Base-by-base conservation (phyloP, 768 basidiomycete species). In the Termitomyces sp. region DNA sequence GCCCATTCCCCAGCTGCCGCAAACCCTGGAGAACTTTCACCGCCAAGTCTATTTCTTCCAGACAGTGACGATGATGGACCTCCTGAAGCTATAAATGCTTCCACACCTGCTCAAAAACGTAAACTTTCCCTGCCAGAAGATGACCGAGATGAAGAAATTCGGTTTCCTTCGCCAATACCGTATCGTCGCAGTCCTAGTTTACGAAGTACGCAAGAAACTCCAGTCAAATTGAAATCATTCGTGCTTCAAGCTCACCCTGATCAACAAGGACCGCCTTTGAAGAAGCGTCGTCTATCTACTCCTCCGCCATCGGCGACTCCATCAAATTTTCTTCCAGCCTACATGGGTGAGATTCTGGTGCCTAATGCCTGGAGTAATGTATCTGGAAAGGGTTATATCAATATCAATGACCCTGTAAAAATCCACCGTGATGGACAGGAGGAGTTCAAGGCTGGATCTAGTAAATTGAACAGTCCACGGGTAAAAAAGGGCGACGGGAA, bases 361-460 rank as follows among this genome's bases (percentile, higher is more conserved):
- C 77, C 79, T 21, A 86, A 88, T 63, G 89, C 88, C 10, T 91
- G 88, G 88, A 89, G 87, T 60, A 91, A 85, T 40, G 86, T 80
- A 14, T 86, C 81, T 48, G 89, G 89, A 1, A 82, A 78, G 62
- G 85, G 86, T 3, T 89, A 90, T 58, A 74, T 89, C 37, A 83
- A 83, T 58, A 58, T 72, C 21, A 80, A 81, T n/a, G 89, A 91
- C n/a, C 66, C 75, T 23, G 70, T 91, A 23, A 63, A 65, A 46
- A 72, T 90, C 10, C 79, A 82, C 62, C 77, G 87, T 43, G 86
- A 90, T 44, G 70, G 66, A 37, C 69, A 68, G 9, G 72, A 77
- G 3, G 74, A 75, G 44, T 28, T 64, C 14, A 68, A 68, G 54
- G 43, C 63, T 32, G 66, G 53, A 10, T 54, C 64, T n/a, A 66